A percentile compares a stretch with the other conserved stretches of the same genome.
Evolutionary conservation across 306 rosid species (phyloP).

Genomic region (Hippophae rhamnoides): DNA sequence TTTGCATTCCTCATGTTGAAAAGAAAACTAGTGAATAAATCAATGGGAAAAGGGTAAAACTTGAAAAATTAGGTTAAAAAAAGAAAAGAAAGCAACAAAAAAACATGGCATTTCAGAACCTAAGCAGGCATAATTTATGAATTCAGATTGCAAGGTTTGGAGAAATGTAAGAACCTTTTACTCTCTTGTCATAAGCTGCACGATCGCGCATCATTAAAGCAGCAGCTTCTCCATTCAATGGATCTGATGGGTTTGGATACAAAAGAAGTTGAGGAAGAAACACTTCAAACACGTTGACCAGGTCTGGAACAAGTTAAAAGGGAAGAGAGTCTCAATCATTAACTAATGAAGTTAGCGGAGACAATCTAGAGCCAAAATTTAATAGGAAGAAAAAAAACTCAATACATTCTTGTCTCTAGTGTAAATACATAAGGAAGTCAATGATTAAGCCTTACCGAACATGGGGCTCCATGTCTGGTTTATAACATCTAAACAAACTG

Average conservation of each 20-base stretch:
- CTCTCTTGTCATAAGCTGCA: constrained; percentile 61
- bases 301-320: constrained; percentile 40
- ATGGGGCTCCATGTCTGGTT: constrained; percentile 95
- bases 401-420: not conserved
- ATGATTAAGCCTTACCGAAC: constrained; percentile 54
- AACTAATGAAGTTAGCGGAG: constrained; percentile 11
- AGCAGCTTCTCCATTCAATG: constrained; percentile 84
- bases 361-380: constrained; percentile 5
- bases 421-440: constrained; percentile 4
- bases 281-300: constrained; percentile 72
- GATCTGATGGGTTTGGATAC: constrained; percentile 86
- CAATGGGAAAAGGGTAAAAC: too few relatives aligned
- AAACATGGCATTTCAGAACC: not conserved
- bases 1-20: too few relatives aligned
- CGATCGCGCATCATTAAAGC: constrained; percentile 72
- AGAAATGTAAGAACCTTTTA: constrained; percentile 49
- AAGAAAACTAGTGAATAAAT: too few relatives aligned
- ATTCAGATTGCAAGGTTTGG: constrained; percentile 9
- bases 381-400: constrained; percentile 2
- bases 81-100: not conserved
- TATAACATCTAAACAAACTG: constrained; percentile 88
- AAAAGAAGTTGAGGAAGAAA: constrained; percentile 92
- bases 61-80: not conserved
- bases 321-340: constrained; percentile 9
- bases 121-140: not conserved